A percentile compares a stretch with the other conserved stretches of the same genome.
These are phyloP conservation scores for Fusarium albidum DNA, from an alignment of 2,329 filamentous ascomycete species.

Conservation along the genomic window DNA sequence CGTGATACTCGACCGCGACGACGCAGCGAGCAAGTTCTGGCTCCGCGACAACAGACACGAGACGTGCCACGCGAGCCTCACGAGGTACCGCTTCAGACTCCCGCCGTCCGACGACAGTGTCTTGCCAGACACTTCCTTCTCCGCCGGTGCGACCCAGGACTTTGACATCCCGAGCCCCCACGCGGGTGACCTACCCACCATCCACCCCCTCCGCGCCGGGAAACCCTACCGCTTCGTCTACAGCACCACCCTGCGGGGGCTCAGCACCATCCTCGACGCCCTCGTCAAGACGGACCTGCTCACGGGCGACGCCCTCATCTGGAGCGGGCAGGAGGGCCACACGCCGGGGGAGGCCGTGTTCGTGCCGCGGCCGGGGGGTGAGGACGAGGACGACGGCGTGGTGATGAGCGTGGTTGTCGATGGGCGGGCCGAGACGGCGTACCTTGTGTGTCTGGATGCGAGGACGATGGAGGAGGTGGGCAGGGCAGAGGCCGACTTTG, in stretches of 20 bases:
- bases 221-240: conserved; percentile 69
- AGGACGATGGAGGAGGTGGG: conserved; percentile 69
- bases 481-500: conserved; percentile 67
- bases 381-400: conserved; percentile 69
- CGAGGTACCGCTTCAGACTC: conserved; percentile 55
- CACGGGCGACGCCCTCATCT: conserved; percentile 60
- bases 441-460: conserved; percentile 72
- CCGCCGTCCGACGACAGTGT: conserved; percentile 24
- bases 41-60: conserved; percentile 50
- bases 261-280: conserved; percentile 67
- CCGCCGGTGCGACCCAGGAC: conserved; percentile 43
- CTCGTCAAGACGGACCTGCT: conserved; percentile 71
- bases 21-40: conserved; percentile 54
- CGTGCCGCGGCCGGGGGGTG: conserved; percentile 54
- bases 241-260: conserved; percentile 62
- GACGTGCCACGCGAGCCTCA: conserved; percentile 49
- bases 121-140: conserved; percentile 24
- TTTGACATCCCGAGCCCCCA: conserved; percentile 61
- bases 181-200: conserved; percentile 70
- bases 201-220: conserved; percentile 65
- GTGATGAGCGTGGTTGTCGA: conserved; percentile 71
- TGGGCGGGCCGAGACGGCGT: conserved; percentile 65
- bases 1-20: conserved; percentile 64
- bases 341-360: conserved; percentile 77
- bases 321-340: conserved; percentile 65